Evolutionary conservation across 1,139 yeast species (phyloP), one percentile per base, ranked within the genome.

Genomic region (Blastobotrys niveus): DNA sequence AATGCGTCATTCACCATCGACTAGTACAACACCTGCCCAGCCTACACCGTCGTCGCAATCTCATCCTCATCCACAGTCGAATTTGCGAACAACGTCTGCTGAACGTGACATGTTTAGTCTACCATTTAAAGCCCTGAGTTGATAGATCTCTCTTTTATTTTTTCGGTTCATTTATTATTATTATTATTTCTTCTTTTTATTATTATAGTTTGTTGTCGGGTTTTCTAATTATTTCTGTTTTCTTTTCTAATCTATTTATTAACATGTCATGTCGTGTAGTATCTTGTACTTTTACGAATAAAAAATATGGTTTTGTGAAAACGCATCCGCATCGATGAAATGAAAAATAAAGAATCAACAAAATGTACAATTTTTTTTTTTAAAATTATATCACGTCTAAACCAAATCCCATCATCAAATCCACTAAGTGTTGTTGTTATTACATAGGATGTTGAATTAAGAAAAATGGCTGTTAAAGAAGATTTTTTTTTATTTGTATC

Each of bases 11-110:
- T 31, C 34, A 4, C 35, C 40, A 17, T 22, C 39, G 32, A 14
- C 39, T 3, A 8, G 31, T 10, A 25, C 10, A 10, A 25, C 10
- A 10, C n/a, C 34, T 14, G 15, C 34, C 8, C 34, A 8, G n/a
- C 34, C 34, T 14, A 7, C 34, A 8, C 8, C 26, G 19, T 14
- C 24, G 15, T 14, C 21, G 14, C 38, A 22, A 21, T 21, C n/a
- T 8, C 43, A 40, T 8, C 27, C 38, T 2, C 43, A 40, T 33
- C 43, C 38, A 7, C 43, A 40, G 31, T 40, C 43, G 2, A 40
- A 20, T 25, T 19, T 40, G 26, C 22, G 43, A 24, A 40, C 43
- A n/a, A 40, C 43, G 15, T 4, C 42, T 8, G 17, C 33, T 17
- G 43, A 40, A 9, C 32, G 43, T 5, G 43, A 40, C 19, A 40